These are phyloP conservation scores for Brachypodium distachyon DNA, from an alignment of 202 grass and related monocot species.

Conservation along the genomic window DNA sequence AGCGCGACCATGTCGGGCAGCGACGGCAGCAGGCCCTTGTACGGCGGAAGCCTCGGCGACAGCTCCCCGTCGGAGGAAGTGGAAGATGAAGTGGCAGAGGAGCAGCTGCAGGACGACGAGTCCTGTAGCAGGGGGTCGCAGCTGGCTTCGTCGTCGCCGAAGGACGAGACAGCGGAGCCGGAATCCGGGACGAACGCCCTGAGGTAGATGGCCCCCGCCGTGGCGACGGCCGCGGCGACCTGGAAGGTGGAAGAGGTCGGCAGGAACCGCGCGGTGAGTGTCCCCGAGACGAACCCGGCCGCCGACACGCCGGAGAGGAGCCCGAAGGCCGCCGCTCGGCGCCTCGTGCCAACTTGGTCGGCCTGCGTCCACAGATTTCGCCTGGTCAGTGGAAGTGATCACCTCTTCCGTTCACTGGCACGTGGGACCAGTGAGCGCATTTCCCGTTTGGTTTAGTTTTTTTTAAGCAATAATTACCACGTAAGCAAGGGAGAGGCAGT, in stretches of 20 bases:
- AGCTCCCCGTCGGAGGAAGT: conserved; percentile 33
- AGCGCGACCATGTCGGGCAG: conserved; percentile 51
- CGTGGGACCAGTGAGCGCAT: background rate
- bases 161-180: background rate
- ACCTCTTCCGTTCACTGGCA: background rate
- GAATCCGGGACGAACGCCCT: conserved; percentile 57
- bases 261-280: conserved; percentile 69
- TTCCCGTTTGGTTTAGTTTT: background rate
- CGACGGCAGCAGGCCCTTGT: conserved; percentile 34
- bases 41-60: conserved; percentile 23
- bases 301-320: conserved; percentile 60
- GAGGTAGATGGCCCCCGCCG: conserved; percentile 49
- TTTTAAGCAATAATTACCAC: conserved; percentile 44
- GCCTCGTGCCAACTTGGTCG: conserved; percentile 45
- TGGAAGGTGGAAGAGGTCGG: conserved; percentile 67
- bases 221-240: conserved; percentile 50
- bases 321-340: conserved; percentile 56
- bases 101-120: conserved; percentile 28
- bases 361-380: conserved; percentile 39
- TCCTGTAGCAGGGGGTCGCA: conserved; percentile 37
- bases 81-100: conserved; percentile 17
- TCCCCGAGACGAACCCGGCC: conserved; percentile 77
- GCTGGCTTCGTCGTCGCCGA: conserved; percentile 35
- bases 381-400: background rate
- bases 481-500: conserved; percentile 75